Evolutionary conservation across 306 rosid genomes (phyloP).

Genomic region (Nissolia schottii): DNA sequence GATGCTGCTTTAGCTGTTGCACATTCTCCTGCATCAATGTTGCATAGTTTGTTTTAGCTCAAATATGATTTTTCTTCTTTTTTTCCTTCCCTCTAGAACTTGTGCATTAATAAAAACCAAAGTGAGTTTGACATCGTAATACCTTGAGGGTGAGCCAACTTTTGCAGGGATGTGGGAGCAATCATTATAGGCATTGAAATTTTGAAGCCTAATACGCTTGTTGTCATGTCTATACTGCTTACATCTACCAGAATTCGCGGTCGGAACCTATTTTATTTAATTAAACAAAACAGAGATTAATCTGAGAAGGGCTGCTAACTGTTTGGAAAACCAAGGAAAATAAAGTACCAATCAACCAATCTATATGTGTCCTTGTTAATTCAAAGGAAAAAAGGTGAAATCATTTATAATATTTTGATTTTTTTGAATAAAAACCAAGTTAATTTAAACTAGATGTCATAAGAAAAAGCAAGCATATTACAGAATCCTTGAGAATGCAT

Average conservation of each 20-base stretch:
- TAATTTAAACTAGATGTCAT: too few relatives aligned
- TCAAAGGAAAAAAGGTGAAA: too few relatives aligned
- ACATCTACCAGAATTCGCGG: slow-evolving; percentile 69
- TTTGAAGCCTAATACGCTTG: slow-evolving; percentile 67
- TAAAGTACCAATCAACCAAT: not conserved
- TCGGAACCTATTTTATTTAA: slow-evolving; percentile 50
- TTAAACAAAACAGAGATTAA: not conserved
- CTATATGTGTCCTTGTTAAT: too few relatives aligned
- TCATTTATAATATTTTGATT: too few relatives aligned
- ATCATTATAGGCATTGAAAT: slow-evolving; percentile 75
- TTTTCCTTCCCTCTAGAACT: too few relatives aligned
- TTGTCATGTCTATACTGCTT: slow-evolving; percentile 60
- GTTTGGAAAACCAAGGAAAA: not conserved
- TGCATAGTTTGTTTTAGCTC: not conserved
- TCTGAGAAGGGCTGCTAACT: not conserved
- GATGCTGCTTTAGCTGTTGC: slow-evolving; percentile 79
- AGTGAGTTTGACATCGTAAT: too few relatives aligned
- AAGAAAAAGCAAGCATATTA: slow-evolving; percentile 27
- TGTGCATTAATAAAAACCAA: not conserved
- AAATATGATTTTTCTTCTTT: not conserved
- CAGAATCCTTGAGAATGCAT: slow-evolving; percentile 69
- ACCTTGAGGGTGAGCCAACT: slow-evolving; percentile 74
- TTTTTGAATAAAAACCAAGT: too few relatives aligned
- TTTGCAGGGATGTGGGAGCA: slow-evolving; percentile 70
- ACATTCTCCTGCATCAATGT: slow-evolving; percentile 52